Evolutionary conservation across 2,329 filamentous ascomycete species (phyloP).

Genomic region (Blumeria hordei): DNA sequence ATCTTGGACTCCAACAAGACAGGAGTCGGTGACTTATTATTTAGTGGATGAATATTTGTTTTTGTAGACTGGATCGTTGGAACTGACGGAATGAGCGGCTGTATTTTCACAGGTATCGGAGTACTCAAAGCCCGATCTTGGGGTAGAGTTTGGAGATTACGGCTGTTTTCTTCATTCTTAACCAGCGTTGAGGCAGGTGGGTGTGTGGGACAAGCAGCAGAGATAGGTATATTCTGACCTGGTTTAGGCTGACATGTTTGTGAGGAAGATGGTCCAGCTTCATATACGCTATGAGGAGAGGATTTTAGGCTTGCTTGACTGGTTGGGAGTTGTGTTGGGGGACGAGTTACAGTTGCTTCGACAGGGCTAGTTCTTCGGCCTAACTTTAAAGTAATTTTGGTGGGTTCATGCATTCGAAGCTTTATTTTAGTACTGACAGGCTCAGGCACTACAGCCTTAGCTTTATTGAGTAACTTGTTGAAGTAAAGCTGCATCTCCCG

Average conservation of each 20-base stretch:
- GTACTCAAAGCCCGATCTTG: background rate
- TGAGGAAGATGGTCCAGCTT: background rate
- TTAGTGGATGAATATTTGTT: background rate
- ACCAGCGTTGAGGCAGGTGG: background rate
- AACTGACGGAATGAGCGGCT: conserved; percentile 3
- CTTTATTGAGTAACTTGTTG: conserved; percentile 40
- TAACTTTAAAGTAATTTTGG: conserved; percentile 48
- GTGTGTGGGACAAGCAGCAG: background rate
- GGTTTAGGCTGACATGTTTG: background rate
- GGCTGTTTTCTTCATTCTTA: background rate
- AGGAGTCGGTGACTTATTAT: conserved; percentile 8
- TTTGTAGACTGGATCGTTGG: conserved; percentile 10
- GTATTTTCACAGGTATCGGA: conserved; percentile 7
- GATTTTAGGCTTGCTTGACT: conserved; percentile 20
- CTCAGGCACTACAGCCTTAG: conserved; percentile 47
- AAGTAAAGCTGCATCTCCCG: conserved; percentile 58
- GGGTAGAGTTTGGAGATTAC: background rate
- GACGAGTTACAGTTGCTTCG: conserved; percentile 26
- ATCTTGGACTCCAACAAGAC: conserved; percentile 18
- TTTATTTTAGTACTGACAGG: conserved; percentile 57
- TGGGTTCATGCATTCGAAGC: conserved; percentile 35
- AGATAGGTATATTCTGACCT: background rate
- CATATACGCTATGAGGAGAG: background rate
- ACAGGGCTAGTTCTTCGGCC: conserved; percentile 31
- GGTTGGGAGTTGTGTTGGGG: conserved; percentile 19